Percentiles rank a stretch among this genome's conserved stretches.
Conservation (phyloP, 2,329 filamentous ascomycete species). For the Trichoderma sp. region DNA sequence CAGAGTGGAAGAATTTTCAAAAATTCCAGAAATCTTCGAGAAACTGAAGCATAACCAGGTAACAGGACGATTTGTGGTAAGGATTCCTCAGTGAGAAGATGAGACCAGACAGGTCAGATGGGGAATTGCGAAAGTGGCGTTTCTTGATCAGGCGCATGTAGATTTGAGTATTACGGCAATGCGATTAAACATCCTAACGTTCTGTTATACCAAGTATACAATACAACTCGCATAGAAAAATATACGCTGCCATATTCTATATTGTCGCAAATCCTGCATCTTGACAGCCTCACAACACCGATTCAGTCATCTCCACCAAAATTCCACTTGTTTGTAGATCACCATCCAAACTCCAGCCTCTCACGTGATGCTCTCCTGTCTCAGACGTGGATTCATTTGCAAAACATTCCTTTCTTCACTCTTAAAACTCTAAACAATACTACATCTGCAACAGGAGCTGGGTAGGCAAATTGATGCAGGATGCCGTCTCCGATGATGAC, state of each 20-base stretch:
- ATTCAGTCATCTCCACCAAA: slow-evolving; percentile 15
- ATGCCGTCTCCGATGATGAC: slow-evolving; percentile 56
- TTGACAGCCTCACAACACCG: background rate
- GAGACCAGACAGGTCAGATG: background rate
- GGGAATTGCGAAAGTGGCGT: background rate
- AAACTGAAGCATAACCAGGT: slow-evolving; percentile 4
- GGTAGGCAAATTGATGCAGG: background rate
- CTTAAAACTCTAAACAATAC: background rate
- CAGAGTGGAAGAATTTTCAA: slow-evolving; percentile 10
- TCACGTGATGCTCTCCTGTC: slow-evolving; percentile 17
- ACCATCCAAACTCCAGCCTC: background rate
- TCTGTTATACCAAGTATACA: background rate
- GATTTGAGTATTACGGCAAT: background rate
- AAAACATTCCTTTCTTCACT: background rate
- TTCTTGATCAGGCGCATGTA: background rate
- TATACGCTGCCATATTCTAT: background rate
- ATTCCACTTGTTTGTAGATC: slow-evolving; percentile 15
- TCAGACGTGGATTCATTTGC: slow-evolving; percentile 1
- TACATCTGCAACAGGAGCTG: background rate
- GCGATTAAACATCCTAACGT: background rate
- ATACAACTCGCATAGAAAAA: background rate
- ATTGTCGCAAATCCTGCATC: background rate
- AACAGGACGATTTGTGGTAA: slow-evolving; percentile 19
- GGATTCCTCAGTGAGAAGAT: slow-evolving; percentile 11
- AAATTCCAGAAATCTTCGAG: slow-evolving; percentile 6